Evolutionary conservation across 106 monocot genomes (phyloP), one percentile per base, ranked within the genome.

Genomic region (Dendrobium nobile): DNA sequence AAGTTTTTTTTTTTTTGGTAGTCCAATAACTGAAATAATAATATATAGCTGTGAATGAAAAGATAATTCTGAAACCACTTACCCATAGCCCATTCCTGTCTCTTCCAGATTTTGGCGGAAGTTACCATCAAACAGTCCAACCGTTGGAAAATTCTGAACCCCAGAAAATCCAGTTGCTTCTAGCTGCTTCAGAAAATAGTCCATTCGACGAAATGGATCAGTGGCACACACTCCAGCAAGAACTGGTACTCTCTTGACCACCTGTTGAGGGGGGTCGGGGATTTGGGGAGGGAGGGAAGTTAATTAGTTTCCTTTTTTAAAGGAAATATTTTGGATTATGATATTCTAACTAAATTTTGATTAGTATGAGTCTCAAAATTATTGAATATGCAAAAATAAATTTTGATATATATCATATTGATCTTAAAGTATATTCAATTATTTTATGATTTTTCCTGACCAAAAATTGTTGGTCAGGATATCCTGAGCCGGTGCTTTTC

Each of bases 31-130:
- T 10, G 10, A 2, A 68, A 68, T 16, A 70, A 70, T 37, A 37
- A 70, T 33, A n/a, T 47, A 72, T 20, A 67, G 6, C 26, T 64
- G 13, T 79, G 77, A 51, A 51, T 2, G 26, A 51, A 20, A 61
- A 8, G 11, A 74, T 42, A 19, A 85, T 81, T 44, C 26, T 47
- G 27, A 79, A 43, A 59, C 1, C 10, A 51, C 79, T 47, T 77
- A 97, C 97, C 89, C 84, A 82, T 94, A 97, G 31, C 97, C 94
- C 97, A 97, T 97, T 84, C 94, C 97, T 17, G 94, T 97, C 75
- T 97, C 97, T 82, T 97, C 97, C 68, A 97, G 77, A 77, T 97
- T 97, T 82, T 94, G 90, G 68, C 97, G 88, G 87, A 97, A 97
- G 78, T 94, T 97, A 42, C 97, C 97, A 85, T 97, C 94, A 79